phyloP scores from a whole-genome alignment of 257 asterid species.

The Primulina eburnea region DNA sequence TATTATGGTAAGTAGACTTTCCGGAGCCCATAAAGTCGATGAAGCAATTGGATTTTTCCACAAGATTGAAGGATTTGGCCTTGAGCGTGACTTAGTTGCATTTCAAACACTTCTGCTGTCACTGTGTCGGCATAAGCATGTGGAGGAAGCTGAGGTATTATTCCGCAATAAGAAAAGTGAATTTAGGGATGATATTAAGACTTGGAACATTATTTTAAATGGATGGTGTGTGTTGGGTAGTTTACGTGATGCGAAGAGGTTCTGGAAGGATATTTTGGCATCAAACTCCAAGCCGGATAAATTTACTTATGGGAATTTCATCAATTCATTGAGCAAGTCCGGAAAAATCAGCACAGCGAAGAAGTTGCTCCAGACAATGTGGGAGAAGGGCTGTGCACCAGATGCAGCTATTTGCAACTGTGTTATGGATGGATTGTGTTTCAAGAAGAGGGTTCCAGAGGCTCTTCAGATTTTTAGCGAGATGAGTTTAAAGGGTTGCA shows the following conservation, averaged over 20 bases:
- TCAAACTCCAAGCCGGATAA: slow-evolving; percentile 59
- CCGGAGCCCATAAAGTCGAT: slow-evolving; percentile 66
- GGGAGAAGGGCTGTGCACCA: slow-evolving; percentile 61
- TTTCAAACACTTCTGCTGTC: slow-evolving; percentile 76
- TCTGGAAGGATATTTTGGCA: slow-evolving; percentile 63
- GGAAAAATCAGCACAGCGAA: slow-evolving; percentile 61
- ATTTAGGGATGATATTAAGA: slow-evolving; percentile 52
- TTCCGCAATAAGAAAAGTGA: slow-evolving; percentile 43
- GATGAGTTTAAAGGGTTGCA: slow-evolving; percentile 50
- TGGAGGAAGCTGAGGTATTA: slow-evolving; percentile 66
- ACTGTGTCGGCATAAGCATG: slow-evolving; percentile 75
- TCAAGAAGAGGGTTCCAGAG: slow-evolving; percentile 82
- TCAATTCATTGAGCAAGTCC: slow-evolving; percentile 56
- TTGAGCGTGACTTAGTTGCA: slow-evolving; percentile 48
- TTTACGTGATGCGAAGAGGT: slow-evolving; percentile 71
- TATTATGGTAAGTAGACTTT: slow-evolving; percentile 44
- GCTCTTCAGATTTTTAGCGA: slow-evolving; percentile 53
- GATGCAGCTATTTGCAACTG: slow-evolving; percentile 70
- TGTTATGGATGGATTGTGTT: slow-evolving; percentile 76
- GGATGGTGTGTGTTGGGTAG: slow-evolving; percentile 88
- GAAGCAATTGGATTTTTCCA: slow-evolving; percentile 57
- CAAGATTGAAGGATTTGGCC: slow-evolving; percentile 45
- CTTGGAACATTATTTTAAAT: slow-evolving; percentile 70
- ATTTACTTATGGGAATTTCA: slow-evolving; percentile 61
- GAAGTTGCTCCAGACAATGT: slow-evolving; percentile 63